Evolutionary conservation across 768 basidiomycete genomes (phyloP).

Genomic region (Suillus occidentalis): DNA sequence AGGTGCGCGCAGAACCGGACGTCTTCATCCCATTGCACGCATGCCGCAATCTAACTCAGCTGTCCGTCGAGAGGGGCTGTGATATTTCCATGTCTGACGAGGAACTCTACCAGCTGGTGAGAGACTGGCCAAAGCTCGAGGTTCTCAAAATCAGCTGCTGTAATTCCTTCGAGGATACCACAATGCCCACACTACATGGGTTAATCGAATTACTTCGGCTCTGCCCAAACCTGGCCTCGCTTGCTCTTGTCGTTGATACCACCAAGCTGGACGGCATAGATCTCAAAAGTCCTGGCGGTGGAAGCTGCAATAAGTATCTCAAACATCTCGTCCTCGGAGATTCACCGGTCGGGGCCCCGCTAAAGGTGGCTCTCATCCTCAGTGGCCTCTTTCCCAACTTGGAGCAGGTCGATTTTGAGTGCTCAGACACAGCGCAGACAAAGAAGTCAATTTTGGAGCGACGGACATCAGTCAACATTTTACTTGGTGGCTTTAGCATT

Average conservation of each 20-base stretch:
- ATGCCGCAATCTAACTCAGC: background rate
- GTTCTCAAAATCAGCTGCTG: constrained; percentile 20
- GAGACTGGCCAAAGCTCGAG: constrained; percentile 23
- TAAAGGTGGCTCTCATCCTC: constrained; percentile 13
- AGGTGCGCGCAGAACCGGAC: background rate
- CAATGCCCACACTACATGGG: constrained; percentile 22
- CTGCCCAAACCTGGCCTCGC: constrained; percentile 15
- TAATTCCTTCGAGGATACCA: constrained; percentile 11
- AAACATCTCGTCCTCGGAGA: constrained; percentile 21
- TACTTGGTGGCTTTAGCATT: background rate
- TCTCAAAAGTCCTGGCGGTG: background rate
- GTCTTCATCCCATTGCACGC: background rate
- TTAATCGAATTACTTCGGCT: constrained; percentile 14
- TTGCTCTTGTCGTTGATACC: constrained; percentile 27
- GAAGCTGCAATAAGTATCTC: background rate
- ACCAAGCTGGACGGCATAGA: constrained; percentile 1
- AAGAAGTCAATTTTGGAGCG: background rate
- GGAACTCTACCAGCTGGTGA: constrained; percentile 15
- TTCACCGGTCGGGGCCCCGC: constrained; percentile 15
- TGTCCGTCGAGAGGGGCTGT: constrained; percentile 20
- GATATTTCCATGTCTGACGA: constrained; percentile 18
- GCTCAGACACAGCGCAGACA: constrained; percentile 17
- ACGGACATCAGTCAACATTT: background rate
- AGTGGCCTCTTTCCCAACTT: constrained; percentile 20
- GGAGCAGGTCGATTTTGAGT: constrained; percentile 19